Conservation (phyloP, 495 filamentous ascomycete genomes). For the Penicillium antarcticum region DNA sequence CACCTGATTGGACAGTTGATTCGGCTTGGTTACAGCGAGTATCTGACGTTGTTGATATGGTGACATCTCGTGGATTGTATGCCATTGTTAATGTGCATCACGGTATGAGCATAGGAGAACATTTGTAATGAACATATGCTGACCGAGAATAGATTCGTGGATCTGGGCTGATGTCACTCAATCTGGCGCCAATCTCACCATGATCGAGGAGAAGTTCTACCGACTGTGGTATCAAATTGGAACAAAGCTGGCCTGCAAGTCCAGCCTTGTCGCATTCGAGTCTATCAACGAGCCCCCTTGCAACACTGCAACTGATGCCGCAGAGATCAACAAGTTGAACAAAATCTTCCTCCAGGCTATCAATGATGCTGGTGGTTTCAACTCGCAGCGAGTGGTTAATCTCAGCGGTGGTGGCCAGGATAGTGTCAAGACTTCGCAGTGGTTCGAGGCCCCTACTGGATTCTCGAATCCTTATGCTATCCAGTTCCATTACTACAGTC, state of each 20-base stretch:
- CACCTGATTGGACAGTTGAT: constrained; percentile 53
- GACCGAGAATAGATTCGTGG: constrained; percentile 43
- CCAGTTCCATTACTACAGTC: constrained; percentile 63
- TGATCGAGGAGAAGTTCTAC: constrained; percentile 56
- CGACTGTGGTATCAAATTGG: constrained; percentile 59
- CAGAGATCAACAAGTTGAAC: constrained; percentile 53
- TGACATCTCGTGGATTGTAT: constrained; percentile 48
- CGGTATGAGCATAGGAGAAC: constrained; percentile 17
- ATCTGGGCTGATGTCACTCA: constrained; percentile 55
- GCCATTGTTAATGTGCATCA: constrained; percentile 60
- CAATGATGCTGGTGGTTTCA: constrained; percentile 53
- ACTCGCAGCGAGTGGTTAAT: constrained; percentile 54
- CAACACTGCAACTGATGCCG: constrained; percentile 46
- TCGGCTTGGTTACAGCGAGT: constrained; percentile 57
- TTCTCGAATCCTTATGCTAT: constrained; percentile 57
- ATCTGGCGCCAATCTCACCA: constrained; percentile 42
- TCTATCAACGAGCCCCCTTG: constrained; percentile 59
- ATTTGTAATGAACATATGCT: not conserved
- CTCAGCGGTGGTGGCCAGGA: constrained; percentile 52
- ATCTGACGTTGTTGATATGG: constrained; percentile 55
- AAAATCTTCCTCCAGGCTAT: constrained; percentile 55
- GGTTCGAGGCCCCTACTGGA: constrained; percentile 47
- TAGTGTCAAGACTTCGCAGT: constrained; percentile 49
- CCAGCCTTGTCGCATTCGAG: constrained; percentile 55
- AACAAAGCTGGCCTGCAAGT: constrained; percentile 52